These are phyloP conservation scores for Hordeum pubiflorum DNA, from an alignment of 202 grass and related monocot species.

Conservation along the genomic window DNA sequence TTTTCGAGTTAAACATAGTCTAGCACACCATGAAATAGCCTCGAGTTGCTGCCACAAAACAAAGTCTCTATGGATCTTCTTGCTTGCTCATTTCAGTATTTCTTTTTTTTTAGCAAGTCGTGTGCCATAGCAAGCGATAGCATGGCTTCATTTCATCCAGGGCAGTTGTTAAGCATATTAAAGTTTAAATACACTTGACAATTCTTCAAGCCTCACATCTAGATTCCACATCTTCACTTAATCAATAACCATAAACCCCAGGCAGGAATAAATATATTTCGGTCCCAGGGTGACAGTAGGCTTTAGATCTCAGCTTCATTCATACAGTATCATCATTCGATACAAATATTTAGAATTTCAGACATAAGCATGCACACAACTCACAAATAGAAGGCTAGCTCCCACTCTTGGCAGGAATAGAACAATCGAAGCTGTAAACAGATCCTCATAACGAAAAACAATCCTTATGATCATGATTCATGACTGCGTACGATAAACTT, in stretches of 20 bases:
- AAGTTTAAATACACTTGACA: background rate
- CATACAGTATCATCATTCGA: background rate
- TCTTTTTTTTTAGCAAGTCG: background rate
- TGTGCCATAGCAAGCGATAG: background rate
- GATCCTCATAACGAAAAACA: background rate
- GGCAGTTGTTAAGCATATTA: background rate
- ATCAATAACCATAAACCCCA: background rate
- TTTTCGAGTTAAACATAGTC: background rate
- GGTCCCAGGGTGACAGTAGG: background rate
- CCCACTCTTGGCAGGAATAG: background rate
- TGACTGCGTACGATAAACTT: background rate
- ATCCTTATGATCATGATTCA: background rate
- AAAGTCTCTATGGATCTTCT: background rate
- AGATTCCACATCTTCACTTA: background rate
- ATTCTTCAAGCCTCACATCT: background rate
- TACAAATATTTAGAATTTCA: background rate
- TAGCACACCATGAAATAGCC: background rate
- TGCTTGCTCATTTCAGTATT: background rate
- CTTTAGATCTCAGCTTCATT: slow-evolving; percentile 9
- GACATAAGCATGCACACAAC: background rate
- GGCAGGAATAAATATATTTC: background rate
- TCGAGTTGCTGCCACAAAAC: slow-evolving; percentile 4
- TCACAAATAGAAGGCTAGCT: background rate
- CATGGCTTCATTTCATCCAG: background rate
- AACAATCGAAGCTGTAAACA: background rate